These are phyloP conservation scores for Pistacia vera DNA, from an alignment of 345 rosid genomes.

Conservation along the genomic window DNA sequence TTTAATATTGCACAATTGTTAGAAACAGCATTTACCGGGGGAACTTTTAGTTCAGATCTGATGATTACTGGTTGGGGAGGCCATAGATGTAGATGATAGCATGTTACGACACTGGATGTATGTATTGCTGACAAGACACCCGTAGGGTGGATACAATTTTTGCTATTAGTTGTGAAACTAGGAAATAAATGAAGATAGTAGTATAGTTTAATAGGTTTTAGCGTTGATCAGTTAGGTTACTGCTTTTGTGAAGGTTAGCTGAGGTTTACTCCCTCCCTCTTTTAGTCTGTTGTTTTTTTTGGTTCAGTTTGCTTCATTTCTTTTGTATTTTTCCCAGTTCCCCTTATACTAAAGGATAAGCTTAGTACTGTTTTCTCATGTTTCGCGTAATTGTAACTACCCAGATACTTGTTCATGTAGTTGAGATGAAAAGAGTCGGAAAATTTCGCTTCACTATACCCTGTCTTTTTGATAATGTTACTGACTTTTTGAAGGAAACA, in stretches of 20 bases:
- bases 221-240: slow-evolving; percentile 9
- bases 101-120: not conserved
- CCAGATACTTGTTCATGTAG: slow-evolving; percentile 1
- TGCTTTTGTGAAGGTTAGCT: not conserved
- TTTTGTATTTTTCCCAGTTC: not conserved
- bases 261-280: not conserved
- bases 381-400: slow-evolving; percentile 18
- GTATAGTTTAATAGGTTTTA: slow-evolving; percentile 14
- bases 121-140: not conserved
- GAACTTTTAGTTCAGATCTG: slow-evolving; percentile 21
- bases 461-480: not conserved
- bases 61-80: not conserved
- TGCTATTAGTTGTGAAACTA: slow-evolving; percentile 13
- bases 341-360: not conserved
- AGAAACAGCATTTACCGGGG: slow-evolving; percentile 14
- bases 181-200: slow-evolving; percentile 26
- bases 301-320: not conserved
- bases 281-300: not conserved
- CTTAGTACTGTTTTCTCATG: not conserved
- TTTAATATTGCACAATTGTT: not conserved
- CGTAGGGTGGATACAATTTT: slow-evolving; percentile 15
- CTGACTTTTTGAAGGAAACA: not conserved
- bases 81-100: slow-evolving; percentile 2
- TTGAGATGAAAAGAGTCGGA: not conserved
- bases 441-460: not conserved